These are phyloP conservation scores for Penicillium sp. DNA, from an alignment of 2,329 filamentous ascomycete species.

Conservation along the genomic window DNA sequence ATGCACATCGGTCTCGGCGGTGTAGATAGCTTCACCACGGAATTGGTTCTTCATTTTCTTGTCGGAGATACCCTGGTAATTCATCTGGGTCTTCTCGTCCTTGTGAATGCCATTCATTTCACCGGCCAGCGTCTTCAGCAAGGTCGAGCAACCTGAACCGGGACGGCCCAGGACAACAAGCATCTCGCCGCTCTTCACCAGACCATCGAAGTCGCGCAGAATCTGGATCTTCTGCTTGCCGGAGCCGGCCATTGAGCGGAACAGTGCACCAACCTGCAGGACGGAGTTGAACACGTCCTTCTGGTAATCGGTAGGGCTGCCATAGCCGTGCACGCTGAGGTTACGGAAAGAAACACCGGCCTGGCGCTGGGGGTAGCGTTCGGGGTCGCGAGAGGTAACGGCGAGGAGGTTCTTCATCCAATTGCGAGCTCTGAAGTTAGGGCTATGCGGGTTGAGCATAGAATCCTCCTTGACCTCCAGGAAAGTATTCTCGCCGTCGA, in stretches of 20 bases:
- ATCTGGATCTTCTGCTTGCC: conserved; percentile 61
- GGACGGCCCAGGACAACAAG: conserved; percentile 60
- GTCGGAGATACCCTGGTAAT: conserved; percentile 67
- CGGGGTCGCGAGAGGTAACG: conserved; percentile 55
- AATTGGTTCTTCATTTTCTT: conserved; percentile 73
- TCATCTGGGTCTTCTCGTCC: conserved; percentile 72
- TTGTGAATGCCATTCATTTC: conserved; percentile 82
- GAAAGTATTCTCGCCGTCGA: conserved; percentile 40
- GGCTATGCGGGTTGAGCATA: conserved; percentile 49
- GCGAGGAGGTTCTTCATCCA: conserved; percentile 55
- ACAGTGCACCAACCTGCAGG: conserved; percentile 39
- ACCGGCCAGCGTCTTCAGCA: conserved; percentile 82
- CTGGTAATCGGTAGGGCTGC: conserved; percentile 71
- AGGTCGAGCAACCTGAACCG: conserved; percentile 71
- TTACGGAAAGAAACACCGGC: conserved; percentile 70
- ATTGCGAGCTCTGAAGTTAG: conserved; percentile 50
- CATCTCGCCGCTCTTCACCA: conserved; percentile 63
- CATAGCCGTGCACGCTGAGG: conserved; percentile 70
- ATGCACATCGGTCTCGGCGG: conserved; percentile 81
- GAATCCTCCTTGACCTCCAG: conserved; percentile 38
- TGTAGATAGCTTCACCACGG: conserved; percentile 85
- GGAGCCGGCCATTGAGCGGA: conserved; percentile 37
- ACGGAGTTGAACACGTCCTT: conserved; percentile 46
- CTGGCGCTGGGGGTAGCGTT: conserved; percentile 57
- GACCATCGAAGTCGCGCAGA: conserved; percentile 66